Base-by-base conservation (phyloP, 2,329 filamentous ascomycete genomes). In the Penicillium sp. region DNA sequence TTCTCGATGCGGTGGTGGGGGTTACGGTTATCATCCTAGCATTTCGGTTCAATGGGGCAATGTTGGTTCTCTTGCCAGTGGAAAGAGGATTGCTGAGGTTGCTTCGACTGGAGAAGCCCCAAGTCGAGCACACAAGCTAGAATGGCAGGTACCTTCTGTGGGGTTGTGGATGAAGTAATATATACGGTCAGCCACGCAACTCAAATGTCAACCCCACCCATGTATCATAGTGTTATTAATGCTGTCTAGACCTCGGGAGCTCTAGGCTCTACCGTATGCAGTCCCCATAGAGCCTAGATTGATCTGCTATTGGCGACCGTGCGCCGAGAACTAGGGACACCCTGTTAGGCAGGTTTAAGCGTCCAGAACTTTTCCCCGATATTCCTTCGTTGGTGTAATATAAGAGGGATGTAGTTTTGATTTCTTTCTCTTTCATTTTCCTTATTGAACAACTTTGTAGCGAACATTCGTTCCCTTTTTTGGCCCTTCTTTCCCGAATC, bases 1-100 rank as follows among this genome's bases (percentile, higher is more conserved):
- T 89, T 50, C 80, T 90, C 3, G 87, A 89, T 68, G 86, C 86
- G 1, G 80, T 88, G 0, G 86, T 86, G 0, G 87, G 87, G 8
- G 84, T 84, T 4, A 58, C 56, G 26, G 65, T 69, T 24, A 57
- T 65, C 72, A 24, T 59, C 13, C 37, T 53, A 16, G 67, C 66
- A 22, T 68, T 62, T 14, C 39, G 51, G n/a, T 62, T 62, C 16
- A 69, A 70, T 51, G 9, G 53, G 24, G 54, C 48, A 16, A 65
- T 69, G 62, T 37, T 69, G 60, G 22, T 48, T 35, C 52, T 69
- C 47, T 52, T 70, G 52, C 64, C 63, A 37, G 29, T 69, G 3
- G 65, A 69, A 53, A 58, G 58, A 44, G 51, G 41, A 27, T 46
- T 68, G 16, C 64, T 67, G 22, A 43, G 58, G 27, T 33, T 61